Percentiles rank a stretch among this genome's conserved stretches.
Evolutionary conservation across 257 asterid species (phyloP).

Genomic region (Echium plantagineum): DNA sequence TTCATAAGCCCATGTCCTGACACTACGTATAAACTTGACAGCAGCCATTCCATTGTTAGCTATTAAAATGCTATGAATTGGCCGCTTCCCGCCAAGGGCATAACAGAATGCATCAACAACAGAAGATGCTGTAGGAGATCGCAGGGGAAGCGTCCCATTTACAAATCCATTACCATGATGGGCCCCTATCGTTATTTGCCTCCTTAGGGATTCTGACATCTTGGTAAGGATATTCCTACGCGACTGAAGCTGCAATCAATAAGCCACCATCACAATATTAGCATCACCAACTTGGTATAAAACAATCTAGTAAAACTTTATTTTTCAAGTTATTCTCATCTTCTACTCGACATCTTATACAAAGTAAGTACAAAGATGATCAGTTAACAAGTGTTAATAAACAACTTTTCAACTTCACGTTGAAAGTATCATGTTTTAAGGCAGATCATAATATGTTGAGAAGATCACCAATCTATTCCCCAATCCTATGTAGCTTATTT

Average conservation of each 20-base stretch:
- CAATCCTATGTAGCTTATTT: background rate
- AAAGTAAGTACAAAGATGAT: background rate
- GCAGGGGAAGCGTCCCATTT: constrained; percentile 47
- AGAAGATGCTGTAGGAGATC: constrained; percentile 44
- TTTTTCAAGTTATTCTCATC: background rate
- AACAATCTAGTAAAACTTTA: background rate
- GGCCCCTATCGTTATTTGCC: constrained; percentile 21
- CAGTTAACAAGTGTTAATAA: background rate
- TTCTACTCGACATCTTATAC: background rate
- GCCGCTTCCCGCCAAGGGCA: constrained; percentile 71
- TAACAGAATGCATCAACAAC: constrained; percentile 74
- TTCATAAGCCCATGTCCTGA: constrained; percentile 97
- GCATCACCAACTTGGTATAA: background rate
- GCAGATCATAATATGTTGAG: background rate
- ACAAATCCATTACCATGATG: constrained; percentile 35
- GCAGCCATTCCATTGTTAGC: constrained; percentile 99
- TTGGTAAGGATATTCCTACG: constrained; percentile 6
- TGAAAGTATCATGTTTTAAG: background rate
- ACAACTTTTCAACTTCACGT: background rate
- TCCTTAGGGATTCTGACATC: constrained; percentile 96
- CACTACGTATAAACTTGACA: constrained; percentile 89
- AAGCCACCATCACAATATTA: background rate
- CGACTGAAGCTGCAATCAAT: background rate
- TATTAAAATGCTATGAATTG: constrained; percentile 83
- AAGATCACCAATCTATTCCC: background rate